A percentile compares a stretch with the other conserved stretches of the same genome.
These are phyloP conservation scores for Mucor sp. DNA, from an alignment of 371 early-diverging fungal genomes.

Conservation along the genomic window DNA sequence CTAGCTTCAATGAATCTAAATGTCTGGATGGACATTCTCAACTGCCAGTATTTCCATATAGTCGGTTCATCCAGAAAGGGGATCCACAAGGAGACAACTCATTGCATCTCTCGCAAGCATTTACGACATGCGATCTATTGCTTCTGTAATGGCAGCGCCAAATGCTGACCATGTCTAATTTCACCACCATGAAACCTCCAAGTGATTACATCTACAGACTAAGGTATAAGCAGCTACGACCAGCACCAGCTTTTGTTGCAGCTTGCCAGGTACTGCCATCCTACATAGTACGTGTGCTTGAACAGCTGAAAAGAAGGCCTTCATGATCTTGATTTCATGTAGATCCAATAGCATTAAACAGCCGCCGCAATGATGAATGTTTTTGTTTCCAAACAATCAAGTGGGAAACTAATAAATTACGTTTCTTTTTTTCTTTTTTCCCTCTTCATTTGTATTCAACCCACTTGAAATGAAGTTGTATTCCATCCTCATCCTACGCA, in stretches of 20 bases:
- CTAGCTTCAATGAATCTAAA: not conserved
- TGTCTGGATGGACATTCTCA: not conserved
- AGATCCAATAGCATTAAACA: not conserved
- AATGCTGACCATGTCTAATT: no score
- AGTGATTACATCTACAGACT: no score
- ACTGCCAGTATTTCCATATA: not conserved
- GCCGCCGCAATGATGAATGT: not conserved
- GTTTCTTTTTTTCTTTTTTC: not conserved
- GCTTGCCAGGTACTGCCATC: no score
- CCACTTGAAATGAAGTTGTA: conserved; percentile 53
- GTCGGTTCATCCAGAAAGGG: not conserved
- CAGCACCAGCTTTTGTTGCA: no score
- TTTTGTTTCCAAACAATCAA: not conserved
- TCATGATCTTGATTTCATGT: not conserved
- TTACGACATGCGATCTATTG: no score
- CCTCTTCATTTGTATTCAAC: not conserved
- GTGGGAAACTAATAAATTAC: conserved; percentile 2
- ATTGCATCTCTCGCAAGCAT: not conserved
- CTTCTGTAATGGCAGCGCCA: no score
- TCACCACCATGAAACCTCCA: not conserved
- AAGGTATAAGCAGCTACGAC: no score
- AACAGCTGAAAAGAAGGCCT: not conserved
- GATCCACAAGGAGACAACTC: not conserved
- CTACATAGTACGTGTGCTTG: no score
- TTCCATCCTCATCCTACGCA: conserved; percentile 54